These are phyloP conservation scores for Fraxinus baroniana DNA, from an alignment of 305 asterid species.

Conservation along the genomic window DNA sequence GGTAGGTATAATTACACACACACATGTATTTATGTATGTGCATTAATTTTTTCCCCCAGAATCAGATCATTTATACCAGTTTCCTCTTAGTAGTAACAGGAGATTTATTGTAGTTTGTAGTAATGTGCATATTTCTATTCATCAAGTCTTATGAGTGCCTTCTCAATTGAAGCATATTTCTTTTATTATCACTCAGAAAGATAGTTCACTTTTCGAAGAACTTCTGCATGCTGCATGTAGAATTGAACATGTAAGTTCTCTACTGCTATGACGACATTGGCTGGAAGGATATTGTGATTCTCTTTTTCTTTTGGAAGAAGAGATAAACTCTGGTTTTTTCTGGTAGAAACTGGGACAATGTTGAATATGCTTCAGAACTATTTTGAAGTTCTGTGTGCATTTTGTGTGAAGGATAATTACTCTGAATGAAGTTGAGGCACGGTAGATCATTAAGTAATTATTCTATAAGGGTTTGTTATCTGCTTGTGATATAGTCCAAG, in stretches of 20 bases:
- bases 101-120: constrained; percentile 2
- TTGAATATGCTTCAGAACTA: constrained; percentile 1
- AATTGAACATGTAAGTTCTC: neutral
- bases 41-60: neutral
- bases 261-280: neutral
- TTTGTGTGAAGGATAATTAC: neutral
- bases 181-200: neutral
- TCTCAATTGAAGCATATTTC: neutral
- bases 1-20: constrained; percentile 48
- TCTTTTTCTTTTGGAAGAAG: constrained; percentile 7
- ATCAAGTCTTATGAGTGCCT: neutral
- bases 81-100: neutral
- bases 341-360: constrained; percentile 4
- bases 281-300: neutral
- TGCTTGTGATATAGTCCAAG: constrained; percentile 14
- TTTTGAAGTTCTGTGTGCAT: constrained; percentile 1
- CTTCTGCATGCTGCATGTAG: constrained; percentile 13
- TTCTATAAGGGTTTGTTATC: neutral
- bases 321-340: neutral
- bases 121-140: constrained; percentile 8
- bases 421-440: neutral
- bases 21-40: neutral
- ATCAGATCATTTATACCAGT: neutral
- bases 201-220: neutral
- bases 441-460: constrained; percentile 1